These are phyloP conservation scores for Scheffersomyces segobiensis DNA, from an alignment of 1,139 yeast genomes.

Conservation along the genomic window DNA sequence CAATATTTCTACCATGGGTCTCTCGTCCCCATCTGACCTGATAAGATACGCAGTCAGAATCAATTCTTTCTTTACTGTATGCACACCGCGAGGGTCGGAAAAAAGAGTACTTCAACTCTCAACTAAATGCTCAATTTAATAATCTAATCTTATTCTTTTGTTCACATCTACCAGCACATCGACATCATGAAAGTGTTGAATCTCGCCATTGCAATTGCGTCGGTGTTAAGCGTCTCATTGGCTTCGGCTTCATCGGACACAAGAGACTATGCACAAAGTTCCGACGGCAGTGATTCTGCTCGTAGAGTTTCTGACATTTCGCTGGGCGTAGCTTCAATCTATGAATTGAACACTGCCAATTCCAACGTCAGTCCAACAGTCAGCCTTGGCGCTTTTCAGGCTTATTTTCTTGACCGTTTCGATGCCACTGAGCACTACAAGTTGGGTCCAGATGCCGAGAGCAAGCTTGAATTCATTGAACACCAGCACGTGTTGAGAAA, in stretches of 20 bases:
- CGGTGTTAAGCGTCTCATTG: conserved; percentile 1
- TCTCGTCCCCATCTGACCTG: not conserved
- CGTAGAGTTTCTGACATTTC: not conserved
- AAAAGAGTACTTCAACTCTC: not conserved
- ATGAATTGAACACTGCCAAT: conserved; percentile 16
- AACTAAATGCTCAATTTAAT: not conserved
- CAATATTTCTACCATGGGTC: too few species aligned
- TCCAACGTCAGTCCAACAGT: conserved; percentile 9
- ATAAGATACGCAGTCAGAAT: not conserved
- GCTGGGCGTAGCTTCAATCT: conserved; percentile 14
- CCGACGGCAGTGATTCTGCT: conserved; percentile 1
- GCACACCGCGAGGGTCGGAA: not conserved
- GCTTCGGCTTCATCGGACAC: conserved; percentile 1
- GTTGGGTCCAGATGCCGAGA: conserved; percentile 21
- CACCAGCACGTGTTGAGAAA: conserved; percentile 14
- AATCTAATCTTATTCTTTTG: not conserved
- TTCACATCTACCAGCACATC: conserved; percentile 4
- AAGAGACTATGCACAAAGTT: not conserved
- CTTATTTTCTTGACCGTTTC: conserved; percentile 43
- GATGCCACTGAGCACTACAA: conserved; percentile 35
- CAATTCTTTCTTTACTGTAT: not conserved
- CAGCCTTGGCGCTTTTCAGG: conserved; percentile 21
- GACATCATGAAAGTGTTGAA: not conserved
- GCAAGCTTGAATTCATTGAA: conserved; percentile 27
- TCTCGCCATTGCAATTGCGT: not conserved